These are phyloP conservation scores for Keqinozyma sinolaborantium DNA, from an alignment of 1,139 yeast species.

Conservation along the genomic window DNA sequence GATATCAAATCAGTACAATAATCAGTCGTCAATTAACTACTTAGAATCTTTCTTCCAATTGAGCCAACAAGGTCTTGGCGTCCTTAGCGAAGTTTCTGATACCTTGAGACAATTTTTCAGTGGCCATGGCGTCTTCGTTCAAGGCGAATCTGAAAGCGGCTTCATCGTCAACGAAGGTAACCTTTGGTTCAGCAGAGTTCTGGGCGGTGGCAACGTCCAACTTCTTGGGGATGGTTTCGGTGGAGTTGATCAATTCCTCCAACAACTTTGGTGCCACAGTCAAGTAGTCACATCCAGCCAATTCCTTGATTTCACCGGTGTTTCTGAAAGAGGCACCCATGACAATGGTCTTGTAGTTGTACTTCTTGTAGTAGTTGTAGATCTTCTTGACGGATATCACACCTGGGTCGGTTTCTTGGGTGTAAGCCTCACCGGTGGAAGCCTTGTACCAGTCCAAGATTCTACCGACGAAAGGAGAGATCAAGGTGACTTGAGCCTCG, in stretches of 20 bases:
- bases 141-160: slow-evolving; percentile 84
- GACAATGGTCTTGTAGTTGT: slow-evolving; percentile 92
- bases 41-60: slow-evolving; percentile 70
- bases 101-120: slow-evolving; percentile 97
- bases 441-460: slow-evolving; percentile 99
- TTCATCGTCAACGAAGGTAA: slow-evolving; percentile 80
- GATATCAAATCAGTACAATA: background rate
- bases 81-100: slow-evolving; percentile 97
- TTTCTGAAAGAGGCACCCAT: slow-evolving; percentile 99
- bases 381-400: slow-evolving; percentile 83
- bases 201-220: slow-evolving; percentile 62
- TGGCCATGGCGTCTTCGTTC: slow-evolving; percentile 98
- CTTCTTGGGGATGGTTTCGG: slow-evolving; percentile 73
- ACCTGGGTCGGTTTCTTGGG: slow-evolving; percentile 90
- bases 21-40: slow-evolving; percentile 7
- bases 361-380: slow-evolving; percentile 98
- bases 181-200: slow-evolving; percentile 60
- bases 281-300: slow-evolving; percentile 96
- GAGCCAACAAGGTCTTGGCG: slow-evolving; percentile 76
- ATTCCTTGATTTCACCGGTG: slow-evolving; percentile 90
- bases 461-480: slow-evolving; percentile 99
- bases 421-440: slow-evolving; percentile 83
- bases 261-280: slow-evolving; percentile 93
- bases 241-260: slow-evolving; percentile 82
- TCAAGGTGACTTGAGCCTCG: slow-evolving; percentile 92